These are phyloP conservation scores for Fusarium sulawesiense DNA, from an alignment of 2,329 filamentous ascomycete species.

Conservation along the genomic window DNA sequence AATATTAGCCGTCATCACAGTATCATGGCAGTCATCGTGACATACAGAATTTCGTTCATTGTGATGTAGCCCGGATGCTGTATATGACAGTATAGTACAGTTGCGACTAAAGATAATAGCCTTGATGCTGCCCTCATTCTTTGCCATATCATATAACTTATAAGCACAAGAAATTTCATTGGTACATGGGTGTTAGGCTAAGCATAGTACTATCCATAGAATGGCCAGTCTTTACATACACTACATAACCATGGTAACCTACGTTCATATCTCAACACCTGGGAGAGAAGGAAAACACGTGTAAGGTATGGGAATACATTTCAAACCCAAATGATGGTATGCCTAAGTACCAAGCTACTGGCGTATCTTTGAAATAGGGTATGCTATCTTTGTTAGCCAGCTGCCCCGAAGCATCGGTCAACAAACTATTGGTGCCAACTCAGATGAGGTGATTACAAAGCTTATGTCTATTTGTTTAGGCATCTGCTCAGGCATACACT, in stretches of 20 bases:
- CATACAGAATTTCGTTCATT: background rate
- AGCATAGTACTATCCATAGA: background rate
- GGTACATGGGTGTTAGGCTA: background rate
- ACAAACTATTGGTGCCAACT: slow-evolving; percentile 11
- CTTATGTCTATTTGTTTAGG: background rate
- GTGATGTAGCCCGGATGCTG: background rate
- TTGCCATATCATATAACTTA: background rate
- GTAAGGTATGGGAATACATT: background rate
- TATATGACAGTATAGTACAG: background rate
- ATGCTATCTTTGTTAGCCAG: background rate
- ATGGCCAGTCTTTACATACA: background rate
- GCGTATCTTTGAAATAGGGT: background rate
- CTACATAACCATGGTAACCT: background rate
- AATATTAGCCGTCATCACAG: background rate
- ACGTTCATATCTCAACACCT: background rate
- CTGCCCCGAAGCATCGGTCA: background rate
- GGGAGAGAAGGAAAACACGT: background rate
- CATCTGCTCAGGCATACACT: slow-evolving; percentile 2
- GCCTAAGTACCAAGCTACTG: background rate
- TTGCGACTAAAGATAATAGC: background rate
- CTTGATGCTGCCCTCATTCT: background rate
- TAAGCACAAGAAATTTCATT: background rate
- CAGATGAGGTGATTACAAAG: slow-evolving; percentile 20
- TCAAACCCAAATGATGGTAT: background rate
- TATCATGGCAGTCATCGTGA: background rate